These are phyloP conservation scores for Kitagawia praeruptora DNA, from an alignment of 129 eudicot species.

Conservation along the genomic window DNA sequence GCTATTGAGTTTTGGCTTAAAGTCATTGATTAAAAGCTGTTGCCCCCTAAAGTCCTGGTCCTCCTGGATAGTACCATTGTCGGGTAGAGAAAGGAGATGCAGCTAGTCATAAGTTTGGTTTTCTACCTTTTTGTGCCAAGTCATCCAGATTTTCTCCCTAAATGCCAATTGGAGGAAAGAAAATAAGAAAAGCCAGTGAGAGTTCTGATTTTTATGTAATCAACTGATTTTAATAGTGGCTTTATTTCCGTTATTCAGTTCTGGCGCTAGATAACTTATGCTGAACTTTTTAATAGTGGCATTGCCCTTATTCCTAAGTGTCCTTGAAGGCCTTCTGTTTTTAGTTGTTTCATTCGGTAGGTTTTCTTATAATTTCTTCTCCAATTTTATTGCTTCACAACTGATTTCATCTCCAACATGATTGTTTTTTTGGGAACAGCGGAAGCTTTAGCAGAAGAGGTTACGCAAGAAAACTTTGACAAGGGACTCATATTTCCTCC, in stretches of 20 bases:
- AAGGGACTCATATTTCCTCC: slow-evolving; percentile 86
- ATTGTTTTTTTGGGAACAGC: slow-evolving; percentile 39
- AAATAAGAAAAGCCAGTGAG: background rate
- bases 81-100: background rate
- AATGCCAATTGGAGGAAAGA: background rate
- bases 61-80: background rate
- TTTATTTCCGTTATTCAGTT: background rate
- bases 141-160: background rate
- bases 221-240: background rate
- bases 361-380: background rate
- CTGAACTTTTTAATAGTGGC: background rate
- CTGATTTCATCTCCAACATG: background rate
- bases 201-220: background rate
- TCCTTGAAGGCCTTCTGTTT: background rate
- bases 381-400: background rate
- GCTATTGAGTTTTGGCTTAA: background rate
- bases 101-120: background rate
- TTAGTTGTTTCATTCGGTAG: background rate
- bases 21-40: background rate
- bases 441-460: slow-evolving; percentile 80
- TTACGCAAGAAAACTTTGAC: slow-evolving; percentile 63
- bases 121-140: background rate
- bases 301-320: background rate
- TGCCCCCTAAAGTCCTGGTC: background rate
- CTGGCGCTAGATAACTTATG: background rate